Base-by-base conservation (phyloP, 768 basidiomycete genomes). In the Termitomyces sp. region DNA sequence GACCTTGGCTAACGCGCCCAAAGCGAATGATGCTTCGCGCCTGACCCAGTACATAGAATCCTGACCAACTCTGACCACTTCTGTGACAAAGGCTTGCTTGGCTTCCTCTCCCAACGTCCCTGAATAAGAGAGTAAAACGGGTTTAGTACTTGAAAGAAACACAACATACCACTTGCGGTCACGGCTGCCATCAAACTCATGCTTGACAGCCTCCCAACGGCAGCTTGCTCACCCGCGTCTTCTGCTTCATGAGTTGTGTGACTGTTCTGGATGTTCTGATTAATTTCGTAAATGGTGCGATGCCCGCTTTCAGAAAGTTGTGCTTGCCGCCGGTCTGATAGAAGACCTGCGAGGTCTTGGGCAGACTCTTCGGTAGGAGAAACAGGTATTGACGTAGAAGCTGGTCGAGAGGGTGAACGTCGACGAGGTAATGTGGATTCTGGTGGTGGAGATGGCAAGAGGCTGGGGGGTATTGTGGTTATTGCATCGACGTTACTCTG, bases 101-200 rank as follows among this genome's bases (percentile, higher is more conserved):
- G 81, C 80, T 25, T 82, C 80, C 28, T 79, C 76, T 37, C 75
- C 76, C 60, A 88, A 64, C 3, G 78, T 75, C 45, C 84, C 86
- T 88, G 57, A 54, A n/a, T n/a, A n/a, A 54, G 17, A 59, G 30
- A 42, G 14, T 27, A 40, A 40, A 42, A 37, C 11, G 35, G 17
- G 6, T 11, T 17, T 37, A 14, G 1, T 37, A 16, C 35, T 37
- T 16, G 41, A 55, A 45, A 56, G 55, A 61, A 34, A 44, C 49
- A 58, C 57, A 50, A 74, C 79, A 66, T 68, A 89, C 88, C 86
- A 59, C 83, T 85, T 27, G 92, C 90, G 30, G 89, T 82, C 12
- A 94, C 84, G 8, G 91, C 86, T 39, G 94, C 94, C 76, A 96
- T 90, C 50, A 97, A 73, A 67, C 91, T 92, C 93, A 97, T 94